Evolutionary conservation across 352 stramenopile genomes (phyloP), one percentile per base, ranked within the genome.

Genomic region (Pythium folliculosum): DNA sequence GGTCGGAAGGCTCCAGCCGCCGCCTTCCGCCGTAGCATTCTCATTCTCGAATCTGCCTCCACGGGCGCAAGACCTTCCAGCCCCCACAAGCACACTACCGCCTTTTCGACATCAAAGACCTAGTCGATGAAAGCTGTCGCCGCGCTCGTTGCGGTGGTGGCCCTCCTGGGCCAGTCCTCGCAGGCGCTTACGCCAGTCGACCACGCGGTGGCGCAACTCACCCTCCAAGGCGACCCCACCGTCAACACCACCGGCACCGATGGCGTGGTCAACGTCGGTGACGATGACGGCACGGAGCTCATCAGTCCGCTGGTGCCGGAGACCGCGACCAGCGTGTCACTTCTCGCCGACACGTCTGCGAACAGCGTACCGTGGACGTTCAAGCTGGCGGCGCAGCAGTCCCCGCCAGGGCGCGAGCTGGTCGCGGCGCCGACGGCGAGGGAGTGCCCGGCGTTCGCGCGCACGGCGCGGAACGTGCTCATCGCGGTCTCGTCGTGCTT

Each of bases 41-140:
- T 59, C 52, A 59, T 45, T 59, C 52, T n/a, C 35, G n/a, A 32
- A 21, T 40, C 45, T 9, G 35, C 52, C 8, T 19, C 45, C 52
- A n/a, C 30, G 52, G 30, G n/a, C 52, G 48, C 52, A 59, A 59
- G 27, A 40, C 3, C 35, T 40, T 13, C 35, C 1, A 40, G 35
- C 35, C 8, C 10, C 35, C 35, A 32, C 27, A 32, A 32, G 27
- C n/a, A n/a, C n/a, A n/a, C n/a, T n/a, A 32, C 27, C 35, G 10
- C 35, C 35, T 16, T 40, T 7, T 40, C 35, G 32, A 38, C 22
- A 13, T 27, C 47, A 9, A 54, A 14, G 9, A 13, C 13, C 23
- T 22, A 21, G 17, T 27, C 17, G 13, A 57, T 57, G 50, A 57
- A 44, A 16, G 19, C 30, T 30, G 23, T 57, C 50, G 27, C 50